Base-by-base conservation (phyloP, 2,329 filamentous ascomycete genomes). In the Fonsecaea erecta region DNA sequence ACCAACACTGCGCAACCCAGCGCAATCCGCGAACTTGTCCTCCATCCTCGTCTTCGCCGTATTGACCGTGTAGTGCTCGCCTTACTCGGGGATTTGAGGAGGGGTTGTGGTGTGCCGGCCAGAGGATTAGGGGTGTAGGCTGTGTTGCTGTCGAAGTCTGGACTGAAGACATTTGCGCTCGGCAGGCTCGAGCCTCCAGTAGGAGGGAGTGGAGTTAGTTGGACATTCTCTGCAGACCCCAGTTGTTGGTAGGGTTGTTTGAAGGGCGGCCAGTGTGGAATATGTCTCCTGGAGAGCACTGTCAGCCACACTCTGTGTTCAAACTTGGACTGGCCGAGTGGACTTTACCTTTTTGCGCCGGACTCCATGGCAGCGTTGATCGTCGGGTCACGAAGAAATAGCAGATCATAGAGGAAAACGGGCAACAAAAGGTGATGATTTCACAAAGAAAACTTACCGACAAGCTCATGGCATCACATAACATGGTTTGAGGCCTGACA, bases 171-270 rank as follows among this genome's bases (percentile, higher is more conserved):
- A 59, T 56, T 65, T 30, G 62, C 58, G 53, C 56, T 66, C 28
- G 52, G 64, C 26, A 65, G 63, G 62, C 61, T 63, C 32, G 67
- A 66, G 60, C 51, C 61, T 43, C 60, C 63, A 12, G 64, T 66
- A 16, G n/a, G 32, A 30, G 67, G 59, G 5, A 68, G 66, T n/a
- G 66, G 66, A 52, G 59, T 69, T 48, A 67, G 64, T 34, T 67
- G 64, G 35, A 66, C 52, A 52, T 71, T 66, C 14, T 71, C 69
- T 35, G 61, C 53, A 9, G 69, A 71, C 28, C 52, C 55, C 40
- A 71, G 35, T 43, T 66, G 64, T 56, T 69, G 69, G 63, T 71
- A 71, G 56, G 67, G 51, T 35, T 66, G 67, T 68, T 68, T 68
- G 59, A 68, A 68, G 21, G 67, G 67, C 18, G 67, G 67, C 67